phyloP scores from a whole-genome alignment of 1,284 basidiomycete species.

The Leccinum pachyderme region DNA sequence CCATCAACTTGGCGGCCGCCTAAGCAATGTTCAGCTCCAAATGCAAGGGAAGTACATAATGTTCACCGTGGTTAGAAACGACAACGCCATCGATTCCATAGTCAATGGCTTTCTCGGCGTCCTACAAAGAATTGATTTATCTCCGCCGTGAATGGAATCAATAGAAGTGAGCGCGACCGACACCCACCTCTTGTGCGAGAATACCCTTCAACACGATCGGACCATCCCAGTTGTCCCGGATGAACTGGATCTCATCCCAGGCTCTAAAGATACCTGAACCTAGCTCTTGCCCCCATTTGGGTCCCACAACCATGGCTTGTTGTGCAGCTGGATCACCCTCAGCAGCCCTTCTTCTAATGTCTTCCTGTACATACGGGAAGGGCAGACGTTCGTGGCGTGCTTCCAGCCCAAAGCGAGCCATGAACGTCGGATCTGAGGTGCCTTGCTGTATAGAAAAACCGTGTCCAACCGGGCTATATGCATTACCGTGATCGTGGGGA shows the following conservation, averaged over 20 bases:
- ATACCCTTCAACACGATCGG: conserved; percentile 73
- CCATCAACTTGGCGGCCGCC: conserved; percentile 83
- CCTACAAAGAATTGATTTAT: conserved; percentile 37
- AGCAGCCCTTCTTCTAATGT: conserved; percentile 37
- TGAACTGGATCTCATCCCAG: conserved; percentile 65
- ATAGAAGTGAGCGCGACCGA: neutral
- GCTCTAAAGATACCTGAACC: conserved; percentile 56
- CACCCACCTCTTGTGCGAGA: conserved; percentile 44
- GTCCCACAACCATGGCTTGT: conserved; percentile 45
- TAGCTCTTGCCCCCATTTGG: conserved; percentile 54
- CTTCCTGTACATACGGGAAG: conserved; percentile 57
- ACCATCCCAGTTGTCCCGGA: conserved; percentile 68
- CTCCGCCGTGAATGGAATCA: neutral
- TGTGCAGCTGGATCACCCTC: conserved; percentile 49
- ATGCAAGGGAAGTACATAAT: neutral
- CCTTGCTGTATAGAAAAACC: conserved; percentile 60
- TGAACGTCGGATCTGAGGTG: conserved; percentile 69
- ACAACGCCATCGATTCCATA: conserved; percentile 73
- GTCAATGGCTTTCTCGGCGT: conserved; percentile 68
- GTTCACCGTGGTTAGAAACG: conserved; percentile 76
- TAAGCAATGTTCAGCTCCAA: conserved; percentile 21
- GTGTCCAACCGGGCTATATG: conserved; percentile 63
- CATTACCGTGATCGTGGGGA: conserved; percentile 57
- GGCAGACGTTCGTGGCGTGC: conserved; percentile 43
- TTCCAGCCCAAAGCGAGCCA: conserved; percentile 47